Evolutionary conservation across 495 filamentous ascomycete genomes (phyloP).

Genomic region (Xylaria palmicola): DNA sequence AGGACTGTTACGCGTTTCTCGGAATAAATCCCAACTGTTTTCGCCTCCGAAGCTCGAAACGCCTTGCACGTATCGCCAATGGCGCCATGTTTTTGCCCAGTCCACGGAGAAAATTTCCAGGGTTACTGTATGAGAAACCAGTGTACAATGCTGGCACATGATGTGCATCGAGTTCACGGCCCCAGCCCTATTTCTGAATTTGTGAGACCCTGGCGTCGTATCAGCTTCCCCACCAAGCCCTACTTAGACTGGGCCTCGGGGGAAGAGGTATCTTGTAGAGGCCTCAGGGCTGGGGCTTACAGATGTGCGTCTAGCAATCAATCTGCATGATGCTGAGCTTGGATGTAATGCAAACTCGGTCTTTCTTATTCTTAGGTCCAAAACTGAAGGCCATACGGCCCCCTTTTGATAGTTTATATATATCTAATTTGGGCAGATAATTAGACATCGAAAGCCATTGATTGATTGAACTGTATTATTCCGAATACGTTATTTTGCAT

Average conservation of each 20-base stretch:
- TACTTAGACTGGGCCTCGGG: neutral
- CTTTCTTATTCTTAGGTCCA: slow-evolving; percentile 1
- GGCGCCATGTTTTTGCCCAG: no score
- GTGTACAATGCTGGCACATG: neutral
- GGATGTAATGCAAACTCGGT: neutral
- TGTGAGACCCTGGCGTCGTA: neutral
- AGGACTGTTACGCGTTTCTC: neutral
- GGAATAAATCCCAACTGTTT: neutral
- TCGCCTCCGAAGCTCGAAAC: no score
- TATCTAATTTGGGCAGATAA: neutral
- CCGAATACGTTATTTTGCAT: no score
- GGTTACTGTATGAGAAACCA: no score
- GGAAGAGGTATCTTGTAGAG: neutral
- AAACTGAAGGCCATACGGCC: neutral
- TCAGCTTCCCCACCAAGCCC: neutral
- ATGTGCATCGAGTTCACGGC: neutral
- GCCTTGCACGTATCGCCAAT: no score
- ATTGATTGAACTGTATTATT: no score
- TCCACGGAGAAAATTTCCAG: no score
- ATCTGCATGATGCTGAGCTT: neutral
- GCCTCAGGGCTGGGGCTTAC: neutral
- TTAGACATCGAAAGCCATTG: neutral
- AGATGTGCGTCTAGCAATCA: neutral
- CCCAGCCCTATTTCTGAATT: neutral
- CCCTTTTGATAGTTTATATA: neutral